Percentiles rank a stretch among this genome's conserved stretches.
Conservation (phyloP, 306 rosid genomes). For the Pachyrhizus erosus region DNA sequence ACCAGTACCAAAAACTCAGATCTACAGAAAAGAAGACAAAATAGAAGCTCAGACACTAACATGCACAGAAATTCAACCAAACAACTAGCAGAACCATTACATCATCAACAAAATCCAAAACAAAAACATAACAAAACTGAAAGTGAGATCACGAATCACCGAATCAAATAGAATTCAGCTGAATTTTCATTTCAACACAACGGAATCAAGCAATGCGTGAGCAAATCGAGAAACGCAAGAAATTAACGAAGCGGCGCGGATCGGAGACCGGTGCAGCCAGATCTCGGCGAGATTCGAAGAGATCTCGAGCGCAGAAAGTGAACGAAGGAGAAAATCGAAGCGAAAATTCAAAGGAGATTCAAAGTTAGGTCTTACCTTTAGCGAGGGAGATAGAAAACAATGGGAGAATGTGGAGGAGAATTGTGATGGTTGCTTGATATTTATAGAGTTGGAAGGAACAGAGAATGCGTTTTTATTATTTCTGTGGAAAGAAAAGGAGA, state of each 20-base stretch:
- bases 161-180: background rate
- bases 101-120: background rate
- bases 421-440: background rate
- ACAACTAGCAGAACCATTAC: background rate
- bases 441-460: background rate
- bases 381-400: background rate
- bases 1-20: slow-evolving; percentile 29
- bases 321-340: background rate
- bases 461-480: no score
- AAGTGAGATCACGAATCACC: slow-evolving; percentile 16
- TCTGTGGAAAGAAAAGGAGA: background rate
- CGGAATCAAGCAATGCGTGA: slow-evolving; percentile 26
- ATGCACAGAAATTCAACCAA: slow-evolving; percentile 18
- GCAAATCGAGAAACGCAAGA: background rate
- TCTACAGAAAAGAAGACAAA: slow-evolving; percentile 21
- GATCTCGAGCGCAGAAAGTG: background rate
- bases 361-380: slow-evolving; percentile 34
- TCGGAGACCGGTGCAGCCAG: slow-evolving; percentile 35
- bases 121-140: background rate
- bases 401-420: background rate
- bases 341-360: slow-evolving; percentile 18
- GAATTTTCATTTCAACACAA: background rate
- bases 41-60: background rate
- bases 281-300: slow-evolving; percentile 38
- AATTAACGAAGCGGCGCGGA: background rate